Percentiles rank a stretch among this genome's conserved stretches.
Evolutionary conservation across 2,329 filamentous ascomycete genomes (phyloP).

Genomic region (Penicillium sp.): DNA sequence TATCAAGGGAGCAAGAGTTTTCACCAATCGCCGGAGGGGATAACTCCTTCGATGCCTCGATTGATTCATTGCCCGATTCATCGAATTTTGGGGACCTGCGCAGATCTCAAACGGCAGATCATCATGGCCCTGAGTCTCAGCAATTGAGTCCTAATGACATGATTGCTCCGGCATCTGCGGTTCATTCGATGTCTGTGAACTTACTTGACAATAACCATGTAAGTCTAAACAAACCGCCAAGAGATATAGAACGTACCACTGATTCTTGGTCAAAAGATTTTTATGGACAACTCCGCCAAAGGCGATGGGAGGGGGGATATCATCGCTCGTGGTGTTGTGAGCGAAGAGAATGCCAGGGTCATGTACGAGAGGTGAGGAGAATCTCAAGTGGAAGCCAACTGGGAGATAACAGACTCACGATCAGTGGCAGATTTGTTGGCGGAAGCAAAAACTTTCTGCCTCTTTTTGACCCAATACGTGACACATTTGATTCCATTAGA

Average conservation of each 20-base stretch:
- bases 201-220: constrained; percentile 33
- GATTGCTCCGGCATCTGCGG: constrained; percentile 38
- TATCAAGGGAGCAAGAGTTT: constrained; percentile 30
- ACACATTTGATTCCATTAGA: constrained; percentile 40
- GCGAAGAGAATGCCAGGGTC: constrained; percentile 35
- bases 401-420: background rate
- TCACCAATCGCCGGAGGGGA: constrained; percentile 27
- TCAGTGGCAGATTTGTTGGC: constrained; percentile 29
- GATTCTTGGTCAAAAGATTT: constrained; percentile 25
- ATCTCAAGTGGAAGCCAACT: background rate
- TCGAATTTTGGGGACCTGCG: constrained; percentile 20
- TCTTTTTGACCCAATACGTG: constrained; percentile 39
- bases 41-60: constrained; percentile 22
- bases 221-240: constrained; percentile 6
- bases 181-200: constrained; percentile 42
- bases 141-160: constrained; percentile 40
- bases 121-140: constrained; percentile 34
- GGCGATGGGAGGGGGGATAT: constrained; percentile 34
- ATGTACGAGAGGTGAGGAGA: constrained; percentile 38
- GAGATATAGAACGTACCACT: background rate
- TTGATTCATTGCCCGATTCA: constrained; percentile 27
- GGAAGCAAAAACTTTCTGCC: constrained; percentile 39
- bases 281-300: constrained; percentile 33
- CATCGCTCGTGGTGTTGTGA: constrained; percentile 35
- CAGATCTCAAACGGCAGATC: constrained; percentile 28